These are phyloP conservation scores for Hyaloscypha variabilis DNA, from an alignment of 495 filamentous ascomycete species.

Conservation along the genomic window DNA sequence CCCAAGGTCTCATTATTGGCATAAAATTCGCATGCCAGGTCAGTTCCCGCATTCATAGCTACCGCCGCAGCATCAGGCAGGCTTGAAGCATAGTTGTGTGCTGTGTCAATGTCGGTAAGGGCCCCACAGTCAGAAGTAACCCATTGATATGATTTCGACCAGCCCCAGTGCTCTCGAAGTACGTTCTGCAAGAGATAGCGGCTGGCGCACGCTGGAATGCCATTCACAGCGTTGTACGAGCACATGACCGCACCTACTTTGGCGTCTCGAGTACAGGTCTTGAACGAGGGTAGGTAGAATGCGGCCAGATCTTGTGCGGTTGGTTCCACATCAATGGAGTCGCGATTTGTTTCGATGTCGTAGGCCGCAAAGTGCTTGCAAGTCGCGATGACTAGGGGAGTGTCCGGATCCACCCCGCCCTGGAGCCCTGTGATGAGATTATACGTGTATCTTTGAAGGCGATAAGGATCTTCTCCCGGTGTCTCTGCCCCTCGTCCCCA, in stretches of 20 bases:
- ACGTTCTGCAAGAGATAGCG: constrained; percentile 57
- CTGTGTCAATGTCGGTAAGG: constrained; percentile 53
- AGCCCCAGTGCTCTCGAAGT: constrained; percentile 56
- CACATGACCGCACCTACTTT: constrained; percentile 60
- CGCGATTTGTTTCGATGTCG: constrained; percentile 61
- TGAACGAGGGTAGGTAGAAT: constrained; percentile 53
- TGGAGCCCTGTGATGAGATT: constrained; percentile 63
- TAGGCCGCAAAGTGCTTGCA: constrained; percentile 67
- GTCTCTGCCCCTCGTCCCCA: constrained; percentile 66
- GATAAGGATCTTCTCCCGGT: constrained; percentile 60
- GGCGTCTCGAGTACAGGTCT: constrained; percentile 51
- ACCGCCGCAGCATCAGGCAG: constrained; percentile 51
- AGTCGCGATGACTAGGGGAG: constrained; percentile 56
- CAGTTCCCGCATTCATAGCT: constrained; percentile 56
- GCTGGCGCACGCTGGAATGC: constrained; percentile 56
- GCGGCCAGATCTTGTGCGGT: constrained; percentile 56
- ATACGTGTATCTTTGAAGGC: constrained; percentile 56
- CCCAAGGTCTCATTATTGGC: constrained; percentile 32
- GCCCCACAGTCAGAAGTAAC: constrained; percentile 60
- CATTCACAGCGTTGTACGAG: constrained; percentile 61
- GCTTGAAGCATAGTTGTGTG: constrained; percentile 52
- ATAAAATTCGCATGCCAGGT: constrained; percentile 42
- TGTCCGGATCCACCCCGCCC: constrained; percentile 47
- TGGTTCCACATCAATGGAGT: constrained; percentile 57
- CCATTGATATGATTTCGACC: constrained; percentile 15